Conservation (phyloP, 2,329 filamentous ascomycete genomes). For the Sphaerostilbella broomeana region DNA sequence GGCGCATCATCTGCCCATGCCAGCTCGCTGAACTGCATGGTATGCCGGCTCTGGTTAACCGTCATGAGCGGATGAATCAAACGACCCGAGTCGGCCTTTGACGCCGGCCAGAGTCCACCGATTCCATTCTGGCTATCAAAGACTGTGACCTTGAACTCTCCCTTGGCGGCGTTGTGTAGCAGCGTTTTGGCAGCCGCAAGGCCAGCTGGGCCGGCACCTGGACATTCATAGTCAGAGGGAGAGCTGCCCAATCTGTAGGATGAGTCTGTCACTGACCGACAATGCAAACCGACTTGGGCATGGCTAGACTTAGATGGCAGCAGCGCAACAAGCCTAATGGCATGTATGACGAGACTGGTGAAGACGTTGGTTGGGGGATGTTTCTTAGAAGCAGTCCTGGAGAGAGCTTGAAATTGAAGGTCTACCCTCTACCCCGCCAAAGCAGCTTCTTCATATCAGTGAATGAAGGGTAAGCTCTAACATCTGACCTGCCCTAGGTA, state of each 20-base stretch:
- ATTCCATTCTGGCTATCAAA: constrained; percentile 61
- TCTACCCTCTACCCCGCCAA: no score
- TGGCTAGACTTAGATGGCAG: constrained; percentile 18
- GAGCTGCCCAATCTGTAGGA: not conserved
- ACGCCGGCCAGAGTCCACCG: constrained; percentile 70
- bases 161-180: constrained; percentile 49
- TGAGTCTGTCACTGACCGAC: constrained; percentile 28
- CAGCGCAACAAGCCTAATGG: no score
- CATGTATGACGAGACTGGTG: no score
- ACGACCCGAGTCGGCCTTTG: constrained; percentile 40
- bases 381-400: no score
- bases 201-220: constrained; percentile 63
- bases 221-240: not conserved
- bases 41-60: constrained; percentile 71
- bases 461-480: no score
- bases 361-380: no score
- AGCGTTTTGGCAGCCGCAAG: constrained; percentile 68
- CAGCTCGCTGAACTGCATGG: constrained; percentile 65
- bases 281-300: constrained; percentile 37
- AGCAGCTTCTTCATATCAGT: no score
- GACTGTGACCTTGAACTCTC: constrained; percentile 59
- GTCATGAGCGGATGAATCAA: constrained; percentile 61
- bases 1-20: constrained; percentile 58
- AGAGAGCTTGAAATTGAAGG: no score
- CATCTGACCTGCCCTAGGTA: no score